Evolutionary conservation across 352 stramenopile species (phyloP).

Genomic region (Proteromonas lacertae): DNA sequence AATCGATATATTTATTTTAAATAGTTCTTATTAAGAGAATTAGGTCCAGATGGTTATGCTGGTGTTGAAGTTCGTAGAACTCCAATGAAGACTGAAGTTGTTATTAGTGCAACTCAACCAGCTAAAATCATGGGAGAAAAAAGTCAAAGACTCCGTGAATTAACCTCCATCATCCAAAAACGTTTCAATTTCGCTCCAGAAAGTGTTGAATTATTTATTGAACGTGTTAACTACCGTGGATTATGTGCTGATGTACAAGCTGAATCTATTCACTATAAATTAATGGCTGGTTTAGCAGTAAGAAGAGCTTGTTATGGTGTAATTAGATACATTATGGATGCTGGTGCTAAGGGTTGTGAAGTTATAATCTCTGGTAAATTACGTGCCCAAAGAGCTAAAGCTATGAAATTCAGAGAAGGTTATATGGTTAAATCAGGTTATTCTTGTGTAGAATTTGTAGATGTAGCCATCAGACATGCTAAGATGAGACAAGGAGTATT

Average conservation of each 20-base stretch:
- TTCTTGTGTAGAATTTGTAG: conserved; percentile 78
- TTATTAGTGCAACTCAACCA: conserved; percentile 91
- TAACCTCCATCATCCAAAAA: conserved; percentile 97
- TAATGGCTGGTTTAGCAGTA: conserved; percentile 81
- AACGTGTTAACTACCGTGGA: conserved; percentile 86
- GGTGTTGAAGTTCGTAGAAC: conserved; percentile 91
- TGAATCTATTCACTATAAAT: conserved; percentile 97
- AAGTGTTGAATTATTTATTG: conserved; percentile 86
- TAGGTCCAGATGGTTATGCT: conserved; percentile 87
- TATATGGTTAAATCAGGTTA: conserved; percentile 99
- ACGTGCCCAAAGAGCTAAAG: conserved; percentile 90
- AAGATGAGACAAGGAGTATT: conserved; percentile 96
- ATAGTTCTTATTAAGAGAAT: conserved; percentile 67
- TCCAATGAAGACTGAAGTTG: conserved; percentile 94
- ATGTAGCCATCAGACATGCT: conserved; percentile 86
- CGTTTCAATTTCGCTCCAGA: conserved; percentile 55
- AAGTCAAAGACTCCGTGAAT: conserved; percentile 88
- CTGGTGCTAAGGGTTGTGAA: conserved; percentile 87
- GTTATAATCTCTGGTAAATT: conserved; percentile 97
- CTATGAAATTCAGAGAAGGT: conserved; percentile 98
- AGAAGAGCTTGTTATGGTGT: conserved; percentile 93
- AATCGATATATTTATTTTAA: not conserved
- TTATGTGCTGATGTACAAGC: conserved; percentile 89
- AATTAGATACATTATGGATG: conserved; percentile 96
- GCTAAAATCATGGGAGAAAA: conserved; percentile 97